Evolutionary conservation across 352 stramenopile genomes (phyloP).

Genomic region (Thalassiosira ordinaria): DNA sequence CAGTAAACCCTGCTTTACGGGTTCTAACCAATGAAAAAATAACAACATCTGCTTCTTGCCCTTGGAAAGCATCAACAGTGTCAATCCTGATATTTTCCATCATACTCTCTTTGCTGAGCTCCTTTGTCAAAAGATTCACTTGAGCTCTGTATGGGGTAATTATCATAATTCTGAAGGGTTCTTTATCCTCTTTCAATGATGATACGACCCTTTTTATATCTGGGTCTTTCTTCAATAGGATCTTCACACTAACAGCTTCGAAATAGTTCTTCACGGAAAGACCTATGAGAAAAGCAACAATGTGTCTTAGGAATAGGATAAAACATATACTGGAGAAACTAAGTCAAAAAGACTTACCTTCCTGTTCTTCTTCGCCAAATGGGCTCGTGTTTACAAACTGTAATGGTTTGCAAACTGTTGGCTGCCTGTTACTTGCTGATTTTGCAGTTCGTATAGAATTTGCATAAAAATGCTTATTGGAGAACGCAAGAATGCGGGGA

Average conservation of each 20-base stretch:
- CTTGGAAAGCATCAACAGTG: constrained; percentile 50
- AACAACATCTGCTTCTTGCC: constrained; percentile 55
- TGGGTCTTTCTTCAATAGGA: constrained; percentile 29
- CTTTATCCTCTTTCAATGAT: constrained; percentile 1
- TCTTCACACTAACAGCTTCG: constrained; percentile 23
- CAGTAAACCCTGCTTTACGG: constrained; percentile 27
- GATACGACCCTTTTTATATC: constrained; percentile 31
- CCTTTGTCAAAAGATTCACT: constrained; percentile 29
- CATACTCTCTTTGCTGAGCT: constrained; percentile 17
- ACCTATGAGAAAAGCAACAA: constrained; percentile 7
- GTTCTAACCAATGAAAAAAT: constrained; percentile 49
- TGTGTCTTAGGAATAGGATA: not conserved
- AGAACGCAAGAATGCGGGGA: constrained; percentile 52
- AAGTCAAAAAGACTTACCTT: constrained; percentile 12
- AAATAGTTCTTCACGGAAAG: constrained; percentile 4
- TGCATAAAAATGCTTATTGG: constrained; percentile 58
- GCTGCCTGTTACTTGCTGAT: constrained; percentile 12
- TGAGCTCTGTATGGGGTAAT: constrained; percentile 53
- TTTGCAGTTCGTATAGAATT: not conserved
- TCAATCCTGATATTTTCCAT: constrained; percentile 19
- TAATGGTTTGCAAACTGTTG: constrained; percentile 23
- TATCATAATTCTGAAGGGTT: constrained; percentile 40
- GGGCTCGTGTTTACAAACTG: constrained; percentile 16
- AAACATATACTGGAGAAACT: not conserved
- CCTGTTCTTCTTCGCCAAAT: constrained; percentile 23